Conservation (phyloP, 2,329 filamentous ascomycete species). For the Sordariomycetes sp. region DNA sequence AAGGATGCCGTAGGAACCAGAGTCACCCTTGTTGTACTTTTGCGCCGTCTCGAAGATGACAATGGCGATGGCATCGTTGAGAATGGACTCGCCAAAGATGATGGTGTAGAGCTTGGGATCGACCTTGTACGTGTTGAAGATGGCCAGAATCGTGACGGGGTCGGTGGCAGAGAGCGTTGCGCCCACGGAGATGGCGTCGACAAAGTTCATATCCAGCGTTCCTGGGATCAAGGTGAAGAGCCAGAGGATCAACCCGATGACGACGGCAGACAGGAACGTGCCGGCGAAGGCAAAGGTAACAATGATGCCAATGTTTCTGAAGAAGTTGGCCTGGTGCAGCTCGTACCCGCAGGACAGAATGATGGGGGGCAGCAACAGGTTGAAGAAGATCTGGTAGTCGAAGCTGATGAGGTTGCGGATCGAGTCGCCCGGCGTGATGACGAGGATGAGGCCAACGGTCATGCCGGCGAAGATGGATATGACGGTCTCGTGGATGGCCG, state of each 20-base stretch:
- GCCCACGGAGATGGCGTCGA: conserved; percentile 93
- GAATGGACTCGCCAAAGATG: conserved; percentile 96
- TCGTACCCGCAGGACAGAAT: conserved; percentile 97
- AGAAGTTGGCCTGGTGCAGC: conserved; percentile 97
- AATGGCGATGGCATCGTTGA: conserved; percentile 97
- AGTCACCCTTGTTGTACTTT: conserved; percentile 71
- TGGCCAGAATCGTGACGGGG: conserved; percentile 93
- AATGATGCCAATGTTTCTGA: conserved; percentile 94
- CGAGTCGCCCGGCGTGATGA: conserved; percentile 70
- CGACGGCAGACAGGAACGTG: conserved; percentile 94
- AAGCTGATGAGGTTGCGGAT: conserved; percentile 91
- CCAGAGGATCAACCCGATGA: conserved; percentile 81
- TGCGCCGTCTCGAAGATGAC: conserved; percentile 98
- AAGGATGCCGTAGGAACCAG: conserved; percentile 64
- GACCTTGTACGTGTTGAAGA: conserved; percentile 99
- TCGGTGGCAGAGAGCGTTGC: conserved; percentile 95
- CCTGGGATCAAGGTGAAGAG: conserved; percentile 82
- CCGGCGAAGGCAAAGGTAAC: conserved; percentile 95
- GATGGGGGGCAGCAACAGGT: conserved; percentile 94
- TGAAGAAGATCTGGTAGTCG: conserved; percentile 99
- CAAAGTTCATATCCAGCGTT: conserved; percentile 76
- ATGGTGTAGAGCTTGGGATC: conserved; percentile 97
- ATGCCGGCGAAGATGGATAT: conserved; percentile 98
- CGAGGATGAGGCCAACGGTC: conserved; percentile 84
- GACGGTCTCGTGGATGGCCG: conserved; percentile 95